These are phyloP conservation scores for Umbelopsis vinacea DNA, from an alignment of 192 early-diverging fungal genomes.

Conservation along the genomic window DNA sequence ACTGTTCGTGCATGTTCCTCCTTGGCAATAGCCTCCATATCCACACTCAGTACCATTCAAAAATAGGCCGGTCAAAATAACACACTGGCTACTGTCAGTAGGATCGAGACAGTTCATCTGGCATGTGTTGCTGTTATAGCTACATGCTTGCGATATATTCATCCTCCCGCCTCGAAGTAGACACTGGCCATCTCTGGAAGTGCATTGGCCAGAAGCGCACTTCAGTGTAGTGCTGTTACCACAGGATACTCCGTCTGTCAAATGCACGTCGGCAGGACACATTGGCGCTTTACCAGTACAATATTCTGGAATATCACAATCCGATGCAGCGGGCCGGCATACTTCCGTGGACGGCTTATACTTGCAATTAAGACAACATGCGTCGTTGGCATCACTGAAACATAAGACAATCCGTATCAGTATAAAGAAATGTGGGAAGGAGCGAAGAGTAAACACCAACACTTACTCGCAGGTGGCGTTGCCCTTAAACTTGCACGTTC, in stretches of 20 bases:
- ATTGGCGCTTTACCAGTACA: slow-evolving; percentile 73
- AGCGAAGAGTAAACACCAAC: background rate
- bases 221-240: slow-evolving; percentile 47
- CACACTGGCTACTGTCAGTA: slow-evolving; percentile 44
- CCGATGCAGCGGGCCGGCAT: slow-evolving; percentile 75
- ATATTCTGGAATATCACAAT: slow-evolving; percentile 81
- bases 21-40: slow-evolving; percentile 64
- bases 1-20: slow-evolving; percentile 50
- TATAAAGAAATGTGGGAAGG: background rate
- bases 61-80: slow-evolving; percentile 67
- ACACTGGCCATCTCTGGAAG: slow-evolving; percentile 76
- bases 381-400: slow-evolving; percentile 77
- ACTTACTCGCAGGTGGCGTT: slow-evolving; percentile 75
- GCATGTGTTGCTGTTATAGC: slow-evolving; percentile 57
- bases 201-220: slow-evolving; percentile 79
- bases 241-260: slow-evolving; percentile 72
- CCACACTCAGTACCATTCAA: slow-evolving; percentile 79
- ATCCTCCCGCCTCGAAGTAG: slow-evolving; percentile 58
- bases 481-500: slow-evolving; percentile 80
- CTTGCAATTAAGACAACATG: slow-evolving; percentile 83
- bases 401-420: background rate
- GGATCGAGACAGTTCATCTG: slow-evolving; percentile 69
- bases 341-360: slow-evolving; percentile 61
- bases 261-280: slow-evolving; percentile 76
- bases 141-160: slow-evolving; percentile 65